phyloP scores from a whole-genome alignment of 345 rosid genomes.

The Physaria fendleri region DNA sequence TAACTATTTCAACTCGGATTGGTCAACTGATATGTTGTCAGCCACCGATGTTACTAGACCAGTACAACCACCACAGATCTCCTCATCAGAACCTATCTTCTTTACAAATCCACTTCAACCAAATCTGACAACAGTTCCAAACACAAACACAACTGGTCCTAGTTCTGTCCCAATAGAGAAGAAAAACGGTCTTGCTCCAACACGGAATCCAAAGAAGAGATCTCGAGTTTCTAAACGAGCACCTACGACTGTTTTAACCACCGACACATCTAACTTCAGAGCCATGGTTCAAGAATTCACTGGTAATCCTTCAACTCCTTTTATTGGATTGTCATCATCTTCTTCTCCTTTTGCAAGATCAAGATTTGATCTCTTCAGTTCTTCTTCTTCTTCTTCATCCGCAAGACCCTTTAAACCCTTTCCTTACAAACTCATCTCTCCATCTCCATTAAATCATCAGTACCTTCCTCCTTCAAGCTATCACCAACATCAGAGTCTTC shows the following conservation, averaged over 20 bases:
- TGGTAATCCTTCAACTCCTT: constrained; percentile 87
- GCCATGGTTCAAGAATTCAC: constrained; percentile 99
- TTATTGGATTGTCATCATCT: constrained; percentile 38
- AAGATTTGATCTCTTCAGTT: constrained; percentile 63
- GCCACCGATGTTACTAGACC: constrained; percentile 20
- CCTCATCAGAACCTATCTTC: constrained; percentile 37
- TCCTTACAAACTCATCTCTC: constrained; percentile 38
- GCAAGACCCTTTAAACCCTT: constrained; percentile 47
- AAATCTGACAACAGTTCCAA: not conserved
- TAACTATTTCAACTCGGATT: constrained; percentile 46
- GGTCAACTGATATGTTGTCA: constrained; percentile 50
- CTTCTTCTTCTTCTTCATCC: constrained; percentile 34
- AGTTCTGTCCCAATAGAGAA: constrained; percentile 32
- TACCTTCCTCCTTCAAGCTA: constrained; percentile 20
- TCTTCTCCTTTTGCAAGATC: constrained; percentile 53
- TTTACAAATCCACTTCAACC: constrained; percentile 23
- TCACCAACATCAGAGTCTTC: constrained; percentile 13
- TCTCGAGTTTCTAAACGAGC: constrained; percentile 88
- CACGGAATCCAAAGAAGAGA: constrained; percentile 78
- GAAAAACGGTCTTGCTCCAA: constrained; percentile 23
- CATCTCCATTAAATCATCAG: constrained; percentile 8
- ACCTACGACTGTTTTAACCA: constrained; percentile 83
- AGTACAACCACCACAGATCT: constrained; percentile 38
- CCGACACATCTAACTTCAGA: constrained; percentile 86
- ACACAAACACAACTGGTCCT: too few species aligned